These are phyloP conservation scores for Sphagnum fallax DNA, from an alignment of 228 moss, liverwort and hornwort species.

Conservation along the genomic window DNA sequence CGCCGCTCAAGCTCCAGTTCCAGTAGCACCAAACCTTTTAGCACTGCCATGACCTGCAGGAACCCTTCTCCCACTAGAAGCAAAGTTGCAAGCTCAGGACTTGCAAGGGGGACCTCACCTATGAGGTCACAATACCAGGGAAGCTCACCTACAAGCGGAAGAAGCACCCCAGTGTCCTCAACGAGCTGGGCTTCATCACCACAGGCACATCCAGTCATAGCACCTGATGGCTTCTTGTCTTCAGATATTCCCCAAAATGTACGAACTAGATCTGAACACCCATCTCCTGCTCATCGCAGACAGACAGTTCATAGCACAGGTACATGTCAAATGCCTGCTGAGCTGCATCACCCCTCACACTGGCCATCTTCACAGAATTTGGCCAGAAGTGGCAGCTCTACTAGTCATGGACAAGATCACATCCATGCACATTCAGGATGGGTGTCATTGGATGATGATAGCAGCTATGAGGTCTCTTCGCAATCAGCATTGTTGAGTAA, in stretches of 20 bases:
- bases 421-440: constrained; percentile 7
- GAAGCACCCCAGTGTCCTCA: constrained; percentile 18
- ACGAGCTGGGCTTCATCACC: constrained; percentile 31
- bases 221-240: constrained; percentile 18
- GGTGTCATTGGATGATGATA: constrained; percentile 34
- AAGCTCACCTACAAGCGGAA: constrained; percentile 20
- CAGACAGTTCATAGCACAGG: constrained; percentile 4
- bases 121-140: constrained; percentile 18
- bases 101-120: constrained; percentile 24
- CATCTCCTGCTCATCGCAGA: constrained; percentile 33
- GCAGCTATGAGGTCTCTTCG: constrained; percentile 36
- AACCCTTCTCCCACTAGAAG: constrained; percentile 24
- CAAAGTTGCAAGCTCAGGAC: constrained; percentile 23
- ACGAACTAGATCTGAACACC: constrained; percentile 32
- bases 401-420: constrained; percentile 10
- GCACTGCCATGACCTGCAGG: constrained; percentile 4
- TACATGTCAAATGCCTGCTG: constrained; percentile 4
- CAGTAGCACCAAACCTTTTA: constrained; percentile 8
- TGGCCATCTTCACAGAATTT: constrained; percentile 22
- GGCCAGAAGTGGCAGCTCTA: constrained; percentile 13
- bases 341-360: background rate
- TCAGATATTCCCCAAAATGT: constrained; percentile 28
- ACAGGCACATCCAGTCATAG: constrained; percentile 30
- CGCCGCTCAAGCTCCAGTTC: constrained; percentile 39
- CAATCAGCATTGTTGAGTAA: constrained; percentile 30